A percentile compares a stretch with the other conserved stretches of the same genome.
Conservation (phyloP, 2,329 filamentous ascomycete species). For the Tolypocladium pustulatum region DNA sequence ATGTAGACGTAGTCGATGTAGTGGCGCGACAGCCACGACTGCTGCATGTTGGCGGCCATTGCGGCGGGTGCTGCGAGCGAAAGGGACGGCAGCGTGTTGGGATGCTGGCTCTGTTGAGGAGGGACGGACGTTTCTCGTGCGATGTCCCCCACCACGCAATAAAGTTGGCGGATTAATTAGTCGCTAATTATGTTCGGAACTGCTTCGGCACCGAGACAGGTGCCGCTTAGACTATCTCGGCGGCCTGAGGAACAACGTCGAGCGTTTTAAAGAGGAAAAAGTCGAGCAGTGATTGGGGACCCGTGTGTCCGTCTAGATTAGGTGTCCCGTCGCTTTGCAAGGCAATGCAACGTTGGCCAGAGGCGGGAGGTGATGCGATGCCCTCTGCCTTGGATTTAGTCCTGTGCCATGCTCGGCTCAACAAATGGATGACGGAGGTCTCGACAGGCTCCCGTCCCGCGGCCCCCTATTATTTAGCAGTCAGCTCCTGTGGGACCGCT, state of each 20-base stretch:
- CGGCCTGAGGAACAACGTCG: neutral
- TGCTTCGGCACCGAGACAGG: neutral
- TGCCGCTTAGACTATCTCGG: too few species aligned
- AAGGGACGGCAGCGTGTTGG: neutral
- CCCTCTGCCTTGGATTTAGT: neutral
- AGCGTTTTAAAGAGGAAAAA: neutral
- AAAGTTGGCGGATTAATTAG: neutral
- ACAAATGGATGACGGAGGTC: neutral
- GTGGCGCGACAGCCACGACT: conserved; percentile 38
- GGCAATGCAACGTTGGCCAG: neutral
- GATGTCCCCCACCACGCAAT: neutral
- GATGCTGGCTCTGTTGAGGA: neutral
- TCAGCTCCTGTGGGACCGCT: neutral
- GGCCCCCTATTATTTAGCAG: too few species aligned
- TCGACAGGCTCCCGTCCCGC: neutral
- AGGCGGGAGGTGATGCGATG: neutral
- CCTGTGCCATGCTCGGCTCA: neutral
- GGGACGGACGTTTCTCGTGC: neutral
- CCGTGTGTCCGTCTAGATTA: neutral
- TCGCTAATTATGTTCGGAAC: neutral
- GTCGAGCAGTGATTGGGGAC: neutral
- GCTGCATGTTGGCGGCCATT: conserved; percentile 16
- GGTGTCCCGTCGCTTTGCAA: neutral
- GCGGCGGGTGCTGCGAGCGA: neutral
- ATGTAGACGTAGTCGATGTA: conserved; percentile 76